Conservation (phyloP, 768 basidiomycete species). For the Neoboletus brunneissimus region DNA sequence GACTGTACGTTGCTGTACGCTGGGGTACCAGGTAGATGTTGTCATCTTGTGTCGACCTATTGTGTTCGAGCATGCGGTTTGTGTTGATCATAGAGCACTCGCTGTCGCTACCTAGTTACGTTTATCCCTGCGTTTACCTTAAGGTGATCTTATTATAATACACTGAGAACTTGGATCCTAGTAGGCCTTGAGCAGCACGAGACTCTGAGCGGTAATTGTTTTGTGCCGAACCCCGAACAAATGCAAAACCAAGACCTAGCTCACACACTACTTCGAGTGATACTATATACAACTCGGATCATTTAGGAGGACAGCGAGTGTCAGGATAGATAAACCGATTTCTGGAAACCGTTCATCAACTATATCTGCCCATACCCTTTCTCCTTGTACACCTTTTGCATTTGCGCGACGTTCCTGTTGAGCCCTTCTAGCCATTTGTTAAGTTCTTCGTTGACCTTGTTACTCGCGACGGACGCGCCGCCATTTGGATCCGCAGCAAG, state of each 20-base stretch:
- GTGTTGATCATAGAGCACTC: neutral
- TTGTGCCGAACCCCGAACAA: neutral
- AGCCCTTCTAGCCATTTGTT: conserved; percentile 60
- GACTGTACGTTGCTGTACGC: neutral
- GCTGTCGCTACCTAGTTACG: neutral
- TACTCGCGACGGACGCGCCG: conserved; percentile 38
- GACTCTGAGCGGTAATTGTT: too few species aligned
- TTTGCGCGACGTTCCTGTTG: conserved; percentile 46
- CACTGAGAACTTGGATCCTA: neutral
- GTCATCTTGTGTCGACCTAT: neutral
- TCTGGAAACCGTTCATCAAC: too few species aligned
- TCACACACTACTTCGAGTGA: neutral
- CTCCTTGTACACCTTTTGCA: conserved; percentile 48
- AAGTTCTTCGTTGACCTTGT: conserved; percentile 54
- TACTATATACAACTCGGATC: neutral
- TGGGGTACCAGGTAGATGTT: neutral
- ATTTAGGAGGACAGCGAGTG: neutral
- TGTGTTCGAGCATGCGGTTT: neutral
- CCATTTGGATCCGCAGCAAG: conserved; percentile 63
- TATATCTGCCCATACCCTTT: conserved; percentile 50
- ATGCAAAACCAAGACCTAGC: neutral
- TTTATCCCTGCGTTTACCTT: neutral
- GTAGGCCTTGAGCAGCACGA: neutral
- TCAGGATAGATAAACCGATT: neutral
- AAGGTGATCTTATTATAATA: neutral